Base-by-base conservation (phyloP, 305 asterid genomes). In the Rubia peregrina region DNA sequence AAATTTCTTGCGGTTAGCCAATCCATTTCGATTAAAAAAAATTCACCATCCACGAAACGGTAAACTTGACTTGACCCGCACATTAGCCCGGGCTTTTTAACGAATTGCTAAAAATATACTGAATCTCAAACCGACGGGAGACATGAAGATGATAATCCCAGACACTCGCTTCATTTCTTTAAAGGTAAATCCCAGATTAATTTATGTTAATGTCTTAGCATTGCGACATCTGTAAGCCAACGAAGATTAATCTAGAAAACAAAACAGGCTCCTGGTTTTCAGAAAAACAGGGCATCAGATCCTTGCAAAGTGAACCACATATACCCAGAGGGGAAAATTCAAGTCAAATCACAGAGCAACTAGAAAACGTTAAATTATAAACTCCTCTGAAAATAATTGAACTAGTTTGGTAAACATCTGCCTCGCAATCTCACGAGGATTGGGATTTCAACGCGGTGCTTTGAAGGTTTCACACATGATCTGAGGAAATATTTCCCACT, bases 401-500 rank as follows among this genome's bases (percentile, higher is more conserved):
- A 55, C 40, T 38, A 55, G 19, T n/a, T 16, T 36, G 42, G 49
- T 30, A 68, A 7, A 49, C 46, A 16, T 3, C 61, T 24, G 9
- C 7, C 17, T 41, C 33, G 17, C 9, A 17, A 65, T 16, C 57
- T 5, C 48, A 44, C 21, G 14, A 1, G 41, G 59, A 17, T 61
- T 13, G 62, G 73, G 13, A 16, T 9, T 46, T 61, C 69, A 43
- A n/a, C n/a, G 26, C 41, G 13, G 4, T n/a, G 22, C 59, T 53
- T 42, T 4, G 7, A 22, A 6, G 59, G 30, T 7, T 33, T 24
- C 26, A 67, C 30, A 30, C n/a, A 24, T 43, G 68, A 3, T n/a
- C 61, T 43, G 68, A 68, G 43, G 51, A 66, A 53, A 40, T 12
- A 59, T 67, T 22, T 55, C 57, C 51, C 14, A 59, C 24, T 3